phyloP scores from a whole-genome alignment of 2,329 filamentous ascomycete genomes.

The Neonectria coccinea region DNA sequence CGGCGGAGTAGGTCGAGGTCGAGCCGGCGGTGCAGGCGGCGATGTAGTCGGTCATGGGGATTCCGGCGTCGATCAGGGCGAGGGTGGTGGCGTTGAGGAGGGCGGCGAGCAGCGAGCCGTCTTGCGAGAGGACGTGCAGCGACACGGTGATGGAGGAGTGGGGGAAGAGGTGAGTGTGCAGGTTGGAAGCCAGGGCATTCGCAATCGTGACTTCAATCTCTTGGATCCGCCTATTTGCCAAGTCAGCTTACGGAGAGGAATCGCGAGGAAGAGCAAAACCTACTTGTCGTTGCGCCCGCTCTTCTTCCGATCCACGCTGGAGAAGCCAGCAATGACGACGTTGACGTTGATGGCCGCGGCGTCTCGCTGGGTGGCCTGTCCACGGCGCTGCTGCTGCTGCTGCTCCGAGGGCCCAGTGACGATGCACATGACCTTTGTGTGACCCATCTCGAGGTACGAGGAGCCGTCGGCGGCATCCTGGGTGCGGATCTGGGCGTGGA shows the following conservation, averaged over 20 bases:
- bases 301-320: slow-evolving; percentile 85
- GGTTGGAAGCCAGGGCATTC: slow-evolving; percentile 78
- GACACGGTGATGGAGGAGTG: slow-evolving; percentile 86
- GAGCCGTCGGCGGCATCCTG: slow-evolving; percentile 94
- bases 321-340: slow-evolving; percentile 88
- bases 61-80: slow-evolving; percentile 91
- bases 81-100: slow-evolving; percentile 92
- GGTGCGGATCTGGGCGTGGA: slow-evolving; percentile 90
- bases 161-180: slow-evolving; percentile 90
- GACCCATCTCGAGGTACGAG: slow-evolving; percentile 95
- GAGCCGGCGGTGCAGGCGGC: slow-evolving; percentile 89
- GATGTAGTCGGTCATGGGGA: slow-evolving; percentile 94
- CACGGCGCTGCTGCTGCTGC: slow-evolving; percentile 52
- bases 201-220: slow-evolving; percentile 86
- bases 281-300: slow-evolving; percentile 82
- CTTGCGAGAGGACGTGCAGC: slow-evolving; percentile 88
- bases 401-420: slow-evolving; percentile 86
- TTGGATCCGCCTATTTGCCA: slow-evolving; percentile 74
- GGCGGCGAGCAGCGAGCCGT: slow-evolving; percentile 89
- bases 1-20: slow-evolving; percentile 73
- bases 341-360: slow-evolving; percentile 77
- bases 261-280: slow-evolving; percentile 43
- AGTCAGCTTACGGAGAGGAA: slow-evolving; percentile 8
- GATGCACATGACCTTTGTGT: slow-evolving; percentile 96
- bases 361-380: slow-evolving; percentile 59